These are phyloP conservation scores for Usnea hakonensis DNA, from an alignment of 495 filamentous ascomycete genomes.

Conservation along the genomic window DNA sequence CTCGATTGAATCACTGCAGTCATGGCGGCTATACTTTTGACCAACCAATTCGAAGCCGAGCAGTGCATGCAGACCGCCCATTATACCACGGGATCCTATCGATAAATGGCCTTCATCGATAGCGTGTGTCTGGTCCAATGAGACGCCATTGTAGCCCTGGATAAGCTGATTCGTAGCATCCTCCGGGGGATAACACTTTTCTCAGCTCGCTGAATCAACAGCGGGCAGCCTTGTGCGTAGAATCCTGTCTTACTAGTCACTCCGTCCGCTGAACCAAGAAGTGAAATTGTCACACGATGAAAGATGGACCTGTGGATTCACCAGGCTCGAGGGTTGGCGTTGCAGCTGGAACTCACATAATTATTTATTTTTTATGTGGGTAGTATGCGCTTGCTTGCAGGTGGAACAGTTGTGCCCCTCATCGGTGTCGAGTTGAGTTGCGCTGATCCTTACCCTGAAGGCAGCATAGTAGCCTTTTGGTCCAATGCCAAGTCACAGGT, in stretches of 20 bases:
- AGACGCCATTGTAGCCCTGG: neutral
- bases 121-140: neutral
- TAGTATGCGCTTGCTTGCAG: slow-evolving; percentile 15
- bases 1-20: slow-evolving; percentile 3
- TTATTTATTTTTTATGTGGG: slow-evolving; percentile 4
- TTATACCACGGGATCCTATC: neutral
- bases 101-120: slow-evolving; percentile 12
- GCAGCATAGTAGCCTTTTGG: neutral
- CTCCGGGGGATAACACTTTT: neutral
- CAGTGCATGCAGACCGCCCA: neutral
- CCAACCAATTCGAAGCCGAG: slow-evolving; percentile 10
- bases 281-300: neutral
- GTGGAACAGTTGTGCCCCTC: slow-evolving; percentile 7
- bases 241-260: neutral
- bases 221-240: neutral
- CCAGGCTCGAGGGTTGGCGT: neutral
- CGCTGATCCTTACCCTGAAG: slow-evolving; percentile 6
- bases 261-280: neutral
- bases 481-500: neutral
- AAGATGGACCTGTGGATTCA: neutral
- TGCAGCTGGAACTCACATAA: neutral
- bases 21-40: slow-evolving; percentile 18
- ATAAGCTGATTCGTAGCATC: slow-evolving; percentile 10
- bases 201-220: slow-evolving; percentile 1
- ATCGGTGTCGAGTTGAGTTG: neutral